phyloP scores from a whole-genome alignment of 768 basidiomycete species.

The Collybia sordida region DNA sequence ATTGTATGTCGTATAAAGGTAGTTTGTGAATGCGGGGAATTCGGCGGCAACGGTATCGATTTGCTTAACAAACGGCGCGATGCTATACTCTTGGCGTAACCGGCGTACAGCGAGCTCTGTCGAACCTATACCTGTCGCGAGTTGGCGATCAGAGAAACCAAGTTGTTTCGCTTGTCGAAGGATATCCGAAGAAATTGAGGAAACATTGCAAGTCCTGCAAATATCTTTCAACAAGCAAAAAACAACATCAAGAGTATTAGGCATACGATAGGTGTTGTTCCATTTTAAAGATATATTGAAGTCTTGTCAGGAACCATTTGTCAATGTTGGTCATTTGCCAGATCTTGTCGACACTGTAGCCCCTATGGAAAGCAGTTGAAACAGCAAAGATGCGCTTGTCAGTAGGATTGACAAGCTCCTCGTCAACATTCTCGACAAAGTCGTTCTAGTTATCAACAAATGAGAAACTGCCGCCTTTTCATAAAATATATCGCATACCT shows the following conservation, averaged over 20 bases:
- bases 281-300: constrained; percentile 81
- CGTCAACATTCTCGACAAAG: constrained; percentile 86
- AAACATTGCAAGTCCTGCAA: constrained; percentile 59
- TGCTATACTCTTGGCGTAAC: constrained; percentile 78
- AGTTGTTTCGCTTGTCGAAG: constrained; percentile 88
- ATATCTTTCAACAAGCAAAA: constrained; percentile 1
- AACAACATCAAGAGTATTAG: neutral
- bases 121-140: constrained; percentile 80
- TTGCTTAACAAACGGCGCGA: constrained; percentile 94
- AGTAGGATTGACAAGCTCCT: constrained; percentile 91
- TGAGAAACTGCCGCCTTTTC: neutral
- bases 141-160: constrained; percentile 93
- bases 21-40: constrained; percentile 98
- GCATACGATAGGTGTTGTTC: constrained; percentile 77
- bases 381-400: constrained; percentile 98
- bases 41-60: constrained; percentile 99
- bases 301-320: constrained; percentile 95
- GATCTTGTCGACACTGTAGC: constrained; percentile 93
- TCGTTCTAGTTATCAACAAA: constrained; percentile 60
- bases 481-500: constrained; percentile 39
- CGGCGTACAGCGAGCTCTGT: constrained; percentile 93
- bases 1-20: constrained; percentile 98
- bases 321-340: constrained; percentile 99
- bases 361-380: constrained; percentile 88
- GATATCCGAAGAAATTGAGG: constrained; percentile 58